phyloP scores from a whole-genome alignment of 169 alveolate species.

The Theileria luwenshuni region DNA sequence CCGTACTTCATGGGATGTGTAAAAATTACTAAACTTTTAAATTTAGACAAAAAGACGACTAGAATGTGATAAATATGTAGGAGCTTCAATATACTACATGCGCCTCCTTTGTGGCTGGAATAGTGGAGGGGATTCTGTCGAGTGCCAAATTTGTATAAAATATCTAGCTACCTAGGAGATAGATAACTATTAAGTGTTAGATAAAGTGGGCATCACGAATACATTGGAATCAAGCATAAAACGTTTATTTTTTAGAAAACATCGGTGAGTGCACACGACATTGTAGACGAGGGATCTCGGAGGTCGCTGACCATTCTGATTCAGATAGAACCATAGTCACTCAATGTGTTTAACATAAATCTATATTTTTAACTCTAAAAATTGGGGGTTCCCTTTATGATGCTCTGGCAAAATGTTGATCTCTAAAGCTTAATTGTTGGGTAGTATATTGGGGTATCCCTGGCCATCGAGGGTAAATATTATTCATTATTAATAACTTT shows the following conservation, averaged over 20 bases:
- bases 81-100: constrained; percentile 59
- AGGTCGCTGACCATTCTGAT: constrained; percentile 47
- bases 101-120: constrained; percentile 66
- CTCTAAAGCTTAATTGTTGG: too few species aligned
- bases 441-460: too few species aligned
- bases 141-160: constrained; percentile 53
- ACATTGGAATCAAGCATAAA: neutral
- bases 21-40: neutral
- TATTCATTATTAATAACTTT: neutral
- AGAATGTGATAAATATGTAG: constrained; percentile 28
- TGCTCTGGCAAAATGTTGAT: too few species aligned
- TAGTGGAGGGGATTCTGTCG: constrained; percentile 64
- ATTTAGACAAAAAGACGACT: neutral
- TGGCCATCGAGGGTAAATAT: too few species aligned
- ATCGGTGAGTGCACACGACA: constrained; percentile 59
- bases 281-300: constrained; percentile 22
- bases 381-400: too few species aligned
- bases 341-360: too few species aligned
- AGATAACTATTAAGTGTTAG: neutral
- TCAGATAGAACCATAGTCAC: neutral
- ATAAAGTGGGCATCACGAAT: neutral
- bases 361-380: too few species aligned
- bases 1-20: too few species aligned
- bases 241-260: constrained; percentile 29
- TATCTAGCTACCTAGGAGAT: neutral